Evolutionary conservation across 139 green algal species (phyloP).

Genomic region (Chlorella sp.): DNA sequence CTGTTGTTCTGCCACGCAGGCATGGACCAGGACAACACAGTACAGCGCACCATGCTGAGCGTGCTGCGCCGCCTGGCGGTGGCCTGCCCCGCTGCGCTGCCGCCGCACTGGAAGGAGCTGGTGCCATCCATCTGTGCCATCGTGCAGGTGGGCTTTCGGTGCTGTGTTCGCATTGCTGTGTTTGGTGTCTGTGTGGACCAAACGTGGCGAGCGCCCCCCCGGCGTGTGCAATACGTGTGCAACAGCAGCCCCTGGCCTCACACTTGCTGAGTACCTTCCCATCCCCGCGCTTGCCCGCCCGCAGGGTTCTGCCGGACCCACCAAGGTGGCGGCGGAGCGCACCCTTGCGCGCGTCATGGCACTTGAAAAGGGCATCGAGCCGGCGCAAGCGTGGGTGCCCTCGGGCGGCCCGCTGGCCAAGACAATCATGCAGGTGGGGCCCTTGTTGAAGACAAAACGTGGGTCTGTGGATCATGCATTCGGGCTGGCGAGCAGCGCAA

Average conservation of each 20-base stretch:
- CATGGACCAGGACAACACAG: conserved; percentile 65
- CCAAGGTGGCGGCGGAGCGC: conserved; percentile 62
- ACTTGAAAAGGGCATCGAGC: conserved; percentile 44
- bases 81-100: conserved; percentile 36
- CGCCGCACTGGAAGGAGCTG: conserved; percentile 62
- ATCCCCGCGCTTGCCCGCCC: conserved; percentile 3
- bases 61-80: conserved; percentile 57
- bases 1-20: no score
- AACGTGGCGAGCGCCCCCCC: no score
- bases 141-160: conserved; percentile 19
- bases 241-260: neutral
- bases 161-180: neutral
- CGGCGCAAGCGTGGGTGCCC: conserved; percentile 59
- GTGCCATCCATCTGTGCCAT: conserved; percentile 68
- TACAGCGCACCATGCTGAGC: conserved; percentile 70
- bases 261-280: neutral
- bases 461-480: no score
- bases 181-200: neutral
- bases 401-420: conserved; percentile 45
- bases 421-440: conserved; percentile 46
- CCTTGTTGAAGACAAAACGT: no score
- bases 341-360: conserved; percentile 56
- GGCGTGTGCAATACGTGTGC: no score
- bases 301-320: conserved; percentile 46
- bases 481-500: no score